A percentile compares a stretch with the other conserved stretches of the same genome.
These are phyloP conservation scores for Lipomyces starkeyi DNA, from an alignment of 805 yeast species.

Conservation along the genomic window DNA sequence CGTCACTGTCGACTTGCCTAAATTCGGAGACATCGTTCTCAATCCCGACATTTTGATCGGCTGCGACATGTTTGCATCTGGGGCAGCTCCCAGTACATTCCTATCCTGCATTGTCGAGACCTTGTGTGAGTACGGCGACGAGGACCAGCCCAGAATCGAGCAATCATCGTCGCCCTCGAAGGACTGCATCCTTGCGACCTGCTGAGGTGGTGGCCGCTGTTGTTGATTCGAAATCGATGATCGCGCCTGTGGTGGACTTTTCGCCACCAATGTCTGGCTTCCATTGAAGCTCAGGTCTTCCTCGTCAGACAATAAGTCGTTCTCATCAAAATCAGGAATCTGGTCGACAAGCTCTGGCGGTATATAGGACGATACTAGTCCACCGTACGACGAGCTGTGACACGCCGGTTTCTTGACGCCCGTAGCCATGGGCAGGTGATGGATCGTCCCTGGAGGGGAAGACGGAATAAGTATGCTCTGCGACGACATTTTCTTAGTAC, in stretches of 20 bases:
- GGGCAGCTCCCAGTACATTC: not conserved
- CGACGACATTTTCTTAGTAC: not conserved
- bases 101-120: not conserved
- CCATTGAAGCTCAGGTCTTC: not conserved
- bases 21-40: not conserved
- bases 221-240: not conserved
- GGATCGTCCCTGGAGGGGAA: not conserved
- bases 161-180: slow-evolving; percentile 1
- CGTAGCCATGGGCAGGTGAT: not conserved
- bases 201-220: not conserved
- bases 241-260: not conserved
- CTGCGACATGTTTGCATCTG: not conserved
- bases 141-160: not conserved
- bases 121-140: not conserved
- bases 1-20: not conserved
- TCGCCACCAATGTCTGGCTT: not conserved
- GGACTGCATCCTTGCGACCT: not conserved
- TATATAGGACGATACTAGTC: not conserved
- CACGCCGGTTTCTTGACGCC: not conserved
- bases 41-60: not conserved
- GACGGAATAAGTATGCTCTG: not conserved
- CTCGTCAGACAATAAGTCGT: slow-evolving; percentile 8
- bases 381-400: not conserved
- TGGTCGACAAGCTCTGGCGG: not conserved
- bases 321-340: slow-evolving; percentile 7